Conservation (phyloP, 2,329 filamentous ascomycete species). For the Hysterium pulicare region DNA sequence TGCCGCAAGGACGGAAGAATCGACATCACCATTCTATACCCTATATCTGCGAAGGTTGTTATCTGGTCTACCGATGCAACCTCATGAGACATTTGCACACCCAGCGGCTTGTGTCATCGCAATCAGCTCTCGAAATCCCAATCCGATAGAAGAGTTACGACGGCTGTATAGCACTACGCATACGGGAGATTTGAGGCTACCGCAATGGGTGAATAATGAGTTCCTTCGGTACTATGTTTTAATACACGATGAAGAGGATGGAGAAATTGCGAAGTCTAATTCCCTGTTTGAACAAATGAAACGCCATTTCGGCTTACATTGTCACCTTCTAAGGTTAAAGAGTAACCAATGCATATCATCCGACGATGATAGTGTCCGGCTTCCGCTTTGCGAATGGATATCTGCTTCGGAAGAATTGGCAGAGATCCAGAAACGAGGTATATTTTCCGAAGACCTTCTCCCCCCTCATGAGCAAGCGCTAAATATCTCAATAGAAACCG, state of each 20-base stretch:
- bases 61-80: constrained; percentile 71
- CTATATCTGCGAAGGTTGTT: constrained; percentile 80
- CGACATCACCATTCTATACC: constrained; percentile 73
- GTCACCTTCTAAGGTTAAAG: constrained; percentile 81
- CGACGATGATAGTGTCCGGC: constrained; percentile 82
- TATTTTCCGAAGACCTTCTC: constrained; percentile 5
- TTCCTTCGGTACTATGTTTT: constrained; percentile 95
- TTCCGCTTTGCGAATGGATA: constrained; percentile 85
- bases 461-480: constrained; percentile 11
- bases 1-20: constrained; percentile 20
- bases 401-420: constrained; percentile 80
- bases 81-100: constrained; percentile 91
- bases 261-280: constrained; percentile 88
- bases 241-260: constrained; percentile 92
- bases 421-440: constrained; percentile 64
- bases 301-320: constrained; percentile 93
- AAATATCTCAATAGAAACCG: constrained; percentile 48
- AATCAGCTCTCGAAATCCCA: constrained; percentile 81
- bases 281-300: constrained; percentile 98
- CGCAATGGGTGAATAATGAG: constrained; percentile 84
- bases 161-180: constrained; percentile 83
- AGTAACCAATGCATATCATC: constrained; percentile 82
- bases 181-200: constrained; percentile 68
- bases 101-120: constrained; percentile 93
- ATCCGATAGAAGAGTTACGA: constrained; percentile 82